Evolutionary conservation across 208 protist species (phyloP), one percentile per base, ranked within the genome.

Genomic region (Wallacemonas sp.): DNA sequence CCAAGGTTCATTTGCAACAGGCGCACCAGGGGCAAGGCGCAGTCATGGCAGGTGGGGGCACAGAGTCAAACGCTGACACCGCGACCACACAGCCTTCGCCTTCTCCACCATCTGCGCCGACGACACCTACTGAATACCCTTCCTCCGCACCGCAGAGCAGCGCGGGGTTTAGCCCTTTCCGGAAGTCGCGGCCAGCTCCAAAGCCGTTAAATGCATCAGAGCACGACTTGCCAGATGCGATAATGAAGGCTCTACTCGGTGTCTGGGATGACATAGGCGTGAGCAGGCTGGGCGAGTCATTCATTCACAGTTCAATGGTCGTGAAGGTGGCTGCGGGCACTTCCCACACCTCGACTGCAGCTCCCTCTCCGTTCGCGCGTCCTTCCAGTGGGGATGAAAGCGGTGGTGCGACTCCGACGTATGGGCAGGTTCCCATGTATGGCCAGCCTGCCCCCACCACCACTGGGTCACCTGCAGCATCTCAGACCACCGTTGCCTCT

Each of bases 301-400:
- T 96, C 75, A 69, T 94, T 53, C 91, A 94, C 74, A 96, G 91
- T 62, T 92, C 79, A 12, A 94, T 94, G 91, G 74, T 96, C 31
- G 82, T 94, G 77, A 89, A 86, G 26, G 88, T 96, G 19, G 92
- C 90, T 66, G 91, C 91, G 2, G 88, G 82, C 9, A 75, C 59
- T 21, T 76, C 80, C 14, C 72, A 77, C 8, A 78, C 72, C 24
- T 11, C 8, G 15, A 33, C 47, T 26, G 47, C 6, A 60, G 55
- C 46, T 27, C 11, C 68, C 26, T 21, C 75, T 24, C 51, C 27
- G 14, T 38, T 64, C 47, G 33, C 75, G 51, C n/a, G n/a, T n/a
- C n/a, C n/a, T n/a, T n/a, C n/a, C n/a, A n/a, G n/a, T n/a, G n/a
- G n/a, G n/a, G n/a, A n/a, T n/a, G n/a, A n/a, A n/a, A n/a, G n/a